Percentiles rank a stretch among this genome's conserved stretches.
These are phyloP conservation scores for Polygonum maritimum DNA, from an alignment of 148 eudicot genomes.

Conservation along the genomic window DNA sequence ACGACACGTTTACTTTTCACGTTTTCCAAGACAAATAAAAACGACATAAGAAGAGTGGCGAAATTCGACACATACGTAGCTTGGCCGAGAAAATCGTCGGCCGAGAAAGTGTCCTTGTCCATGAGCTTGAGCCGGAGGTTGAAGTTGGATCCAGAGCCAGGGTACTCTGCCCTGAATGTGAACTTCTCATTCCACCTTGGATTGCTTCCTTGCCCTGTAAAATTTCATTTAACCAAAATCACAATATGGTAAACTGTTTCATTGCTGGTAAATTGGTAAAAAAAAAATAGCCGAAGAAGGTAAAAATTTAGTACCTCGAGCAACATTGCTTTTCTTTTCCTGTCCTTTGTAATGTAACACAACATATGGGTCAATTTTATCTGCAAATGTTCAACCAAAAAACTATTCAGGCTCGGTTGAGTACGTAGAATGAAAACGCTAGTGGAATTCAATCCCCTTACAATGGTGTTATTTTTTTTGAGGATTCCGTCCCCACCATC, in stretches of 20 bases:
- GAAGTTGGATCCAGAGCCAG: constrained; percentile 37
- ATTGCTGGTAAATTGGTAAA: too few species aligned
- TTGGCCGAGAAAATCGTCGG: constrained; percentile 58
- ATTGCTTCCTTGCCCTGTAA: constrained; percentile 46
- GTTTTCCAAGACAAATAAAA: neutral
- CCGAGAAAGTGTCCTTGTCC: constrained; percentile 72
- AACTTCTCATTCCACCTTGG: constrained; percentile 63
- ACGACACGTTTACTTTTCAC: too few species aligned
- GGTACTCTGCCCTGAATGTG: constrained; percentile 50
- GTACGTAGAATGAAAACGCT: too few species aligned
- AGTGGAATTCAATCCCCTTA: too few species aligned
- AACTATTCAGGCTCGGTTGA: too few species aligned
- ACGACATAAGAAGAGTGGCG: too few species aligned
- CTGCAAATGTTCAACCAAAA: constrained; percentile 10
- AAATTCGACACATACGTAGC: constrained; percentile 25
- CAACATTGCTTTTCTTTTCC: constrained; percentile 41
- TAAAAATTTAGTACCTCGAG: constrained; percentile 27
- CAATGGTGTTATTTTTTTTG: too few species aligned
- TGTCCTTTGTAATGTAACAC: constrained; percentile 51
- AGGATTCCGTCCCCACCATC: too few species aligned
- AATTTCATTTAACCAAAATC: neutral
- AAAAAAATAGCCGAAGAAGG: too few species aligned
- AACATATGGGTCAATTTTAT: constrained; percentile 68
- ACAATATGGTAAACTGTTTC: neutral
- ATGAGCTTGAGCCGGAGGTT: constrained; percentile 41